phyloP scores from a whole-genome alignment of 371 early-diverging fungal genomes.

The Syncephalastrum contaminatum region DNA sequence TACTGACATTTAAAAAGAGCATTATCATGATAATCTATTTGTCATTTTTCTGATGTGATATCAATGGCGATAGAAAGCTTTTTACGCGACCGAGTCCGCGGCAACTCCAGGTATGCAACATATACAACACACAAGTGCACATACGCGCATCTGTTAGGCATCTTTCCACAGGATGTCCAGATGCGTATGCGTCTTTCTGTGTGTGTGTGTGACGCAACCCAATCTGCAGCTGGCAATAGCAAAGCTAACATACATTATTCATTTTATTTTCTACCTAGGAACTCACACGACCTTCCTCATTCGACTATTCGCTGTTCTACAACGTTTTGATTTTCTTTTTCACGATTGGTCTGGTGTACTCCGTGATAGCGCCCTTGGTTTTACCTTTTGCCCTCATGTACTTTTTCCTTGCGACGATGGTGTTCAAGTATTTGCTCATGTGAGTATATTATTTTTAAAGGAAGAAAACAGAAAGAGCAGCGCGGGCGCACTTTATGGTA shows the following conservation, averaged over 20 bases:
- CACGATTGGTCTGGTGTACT: constrained; percentile 71
- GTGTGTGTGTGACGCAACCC: background rate
- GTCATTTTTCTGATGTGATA: too few relatives aligned
- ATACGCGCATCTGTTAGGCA: too few relatives aligned
- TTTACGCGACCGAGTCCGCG: constrained; percentile 73
- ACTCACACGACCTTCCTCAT: constrained; percentile 66
- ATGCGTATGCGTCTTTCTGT: background rate
- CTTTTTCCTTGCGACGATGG: constrained; percentile 63
- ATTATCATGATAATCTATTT: too few relatives aligned
- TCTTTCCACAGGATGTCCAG: background rate
- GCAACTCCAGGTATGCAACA: constrained; percentile 49
- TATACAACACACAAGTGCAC: too few relatives aligned
- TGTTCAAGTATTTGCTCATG: constrained; percentile 49
- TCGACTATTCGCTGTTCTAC: constrained; percentile 72
- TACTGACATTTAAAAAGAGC: too few relatives aligned
- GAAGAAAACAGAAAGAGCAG: too few relatives aligned
- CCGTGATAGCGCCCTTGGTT: constrained; percentile 73
- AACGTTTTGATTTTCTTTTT: constrained; percentile 68
- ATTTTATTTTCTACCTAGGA: constrained; percentile 14
- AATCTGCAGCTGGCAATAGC: background rate
- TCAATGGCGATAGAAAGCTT: constrained; percentile 33
- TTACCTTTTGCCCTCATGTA: constrained; percentile 66
- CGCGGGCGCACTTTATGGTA: too few relatives aligned
- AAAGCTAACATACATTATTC: too few relatives aligned
- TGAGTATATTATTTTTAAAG: constrained; percentile 6